Conservation (phyloP, 2,329 filamentous ascomycete genomes). For the Arthrobotrys conoides region DNA sequence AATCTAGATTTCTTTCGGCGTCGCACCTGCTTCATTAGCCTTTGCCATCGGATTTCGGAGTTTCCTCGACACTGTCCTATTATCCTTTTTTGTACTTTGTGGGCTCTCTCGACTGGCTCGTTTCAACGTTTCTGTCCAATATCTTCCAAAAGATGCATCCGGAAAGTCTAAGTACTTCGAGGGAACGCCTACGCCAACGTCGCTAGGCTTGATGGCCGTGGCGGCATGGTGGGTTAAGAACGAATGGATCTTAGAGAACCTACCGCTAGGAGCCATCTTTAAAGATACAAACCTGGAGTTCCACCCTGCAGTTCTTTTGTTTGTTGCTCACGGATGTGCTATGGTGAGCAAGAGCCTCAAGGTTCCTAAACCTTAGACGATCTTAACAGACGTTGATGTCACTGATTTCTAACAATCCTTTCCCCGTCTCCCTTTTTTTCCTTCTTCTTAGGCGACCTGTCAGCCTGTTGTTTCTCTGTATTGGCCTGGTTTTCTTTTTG, state of each 20-base stretch:
- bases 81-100: slow-evolving; percentile 93
- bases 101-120: slow-evolving; percentile 92
- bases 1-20: slow-evolving; percentile 89
- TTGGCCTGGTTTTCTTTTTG: slow-evolving; percentile 29
- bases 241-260: slow-evolving; percentile 81
- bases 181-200: slow-evolving; percentile 95
- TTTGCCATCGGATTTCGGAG: slow-evolving; percentile 92
- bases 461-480: slow-evolving; percentile 27
- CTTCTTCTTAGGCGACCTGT: not conserved
- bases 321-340: slow-evolving; percentile 88
- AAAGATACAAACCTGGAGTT: slow-evolving; percentile 81
- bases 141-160: slow-evolving; percentile 88
- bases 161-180: slow-evolving; percentile 98
- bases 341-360: slow-evolving; percentile 97
- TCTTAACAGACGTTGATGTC: slow-evolving; percentile 68
- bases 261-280: slow-evolving; percentile 82
- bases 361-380: slow-evolving; percentile 79
- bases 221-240: slow-evolving; percentile 92
- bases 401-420: slow-evolving; percentile 4
- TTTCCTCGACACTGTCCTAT: slow-evolving; percentile 80
- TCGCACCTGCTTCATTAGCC: slow-evolving; percentile 87
- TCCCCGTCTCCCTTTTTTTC: not conserved
- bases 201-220: slow-evolving; percentile 81
- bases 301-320: slow-evolving; percentile 84
- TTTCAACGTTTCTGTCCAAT: slow-evolving; percentile 95